A percentile compares a stretch with the other conserved stretches of the same genome.
Evolutionary conservation across 805 yeast species (phyloP).

Genomic region (Zygosaccharomyces pseudorouxii): DNA sequence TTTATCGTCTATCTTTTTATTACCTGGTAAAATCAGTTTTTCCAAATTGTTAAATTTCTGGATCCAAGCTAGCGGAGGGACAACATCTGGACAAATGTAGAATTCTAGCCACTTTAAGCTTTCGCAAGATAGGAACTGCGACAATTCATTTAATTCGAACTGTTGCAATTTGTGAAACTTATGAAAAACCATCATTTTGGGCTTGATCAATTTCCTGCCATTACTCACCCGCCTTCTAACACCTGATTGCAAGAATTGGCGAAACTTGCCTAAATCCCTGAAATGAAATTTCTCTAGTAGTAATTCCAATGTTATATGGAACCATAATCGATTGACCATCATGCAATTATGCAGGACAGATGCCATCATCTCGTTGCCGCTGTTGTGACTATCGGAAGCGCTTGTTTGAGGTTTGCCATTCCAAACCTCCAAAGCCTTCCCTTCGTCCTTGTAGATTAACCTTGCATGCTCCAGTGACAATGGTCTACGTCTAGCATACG

Average conservation of each 20-base stretch:
- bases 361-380: neutral
- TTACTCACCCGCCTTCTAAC: neutral
- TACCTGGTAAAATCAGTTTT: slow-evolving; percentile 62
- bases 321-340: slow-evolving; percentile 65
- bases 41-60: slow-evolving; percentile 37
- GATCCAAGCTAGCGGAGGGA: slow-evolving; percentile 51
- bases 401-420: slow-evolving; percentile 17
- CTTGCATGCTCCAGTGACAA: slow-evolving; percentile 64
- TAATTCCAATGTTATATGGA: slow-evolving; percentile 49
- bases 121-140: slow-evolving; percentile 41
- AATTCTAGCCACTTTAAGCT: slow-evolving; percentile 67
- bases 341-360: slow-evolving; percentile 54
- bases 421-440: slow-evolving; percentile 46
- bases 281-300: slow-evolving; percentile 56
- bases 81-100: slow-evolving; percentile 71
- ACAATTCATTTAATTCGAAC: slow-evolving; percentile 46
- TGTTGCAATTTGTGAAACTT: slow-evolving; percentile 56
- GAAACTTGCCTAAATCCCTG: slow-evolving; percentile 44
- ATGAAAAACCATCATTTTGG: slow-evolving; percentile 58
- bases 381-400: neutral
- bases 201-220: slow-evolving; percentile 24
- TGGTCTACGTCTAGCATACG: slow-evolving; percentile 64
- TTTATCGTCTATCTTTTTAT: slow-evolving; percentile 54
- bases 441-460: slow-evolving; percentile 54
- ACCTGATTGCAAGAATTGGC: slow-evolving; percentile 33